Evolutionary conservation across 1,284 basidiomycete species (phyloP).

Genomic region (Lentinus polychrous): DNA sequence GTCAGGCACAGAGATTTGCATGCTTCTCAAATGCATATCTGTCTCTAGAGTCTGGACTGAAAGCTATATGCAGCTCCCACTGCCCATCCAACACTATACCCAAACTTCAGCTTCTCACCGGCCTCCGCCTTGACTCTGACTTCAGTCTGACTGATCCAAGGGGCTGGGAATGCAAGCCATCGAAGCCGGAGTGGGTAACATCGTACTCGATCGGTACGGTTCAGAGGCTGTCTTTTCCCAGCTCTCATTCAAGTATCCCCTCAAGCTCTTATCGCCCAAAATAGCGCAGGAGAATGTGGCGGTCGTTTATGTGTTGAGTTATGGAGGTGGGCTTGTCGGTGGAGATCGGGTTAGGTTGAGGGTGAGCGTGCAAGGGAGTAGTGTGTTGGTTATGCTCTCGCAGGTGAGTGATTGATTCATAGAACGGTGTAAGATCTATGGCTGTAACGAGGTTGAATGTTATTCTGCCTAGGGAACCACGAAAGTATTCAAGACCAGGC

Average conservation of each 20-base stretch:
- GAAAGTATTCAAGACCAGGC: conserved; percentile 82
- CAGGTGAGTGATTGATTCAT: conserved; percentile 50
- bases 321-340: conserved; percentile 90
- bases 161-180: conserved; percentile 25
- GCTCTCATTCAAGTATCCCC: conserved; percentile 79
- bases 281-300: conserved; percentile 44
- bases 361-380: conserved; percentile 52
- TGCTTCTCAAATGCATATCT: no score
- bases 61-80: no score
- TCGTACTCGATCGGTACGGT: conserved; percentile 46
- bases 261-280: conserved; percentile 83
- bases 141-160: no score
- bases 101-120: neutral
- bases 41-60: neutral
- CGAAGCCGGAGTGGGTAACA: conserved; percentile 45
- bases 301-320: conserved; percentile 78
- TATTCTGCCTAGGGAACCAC: conserved; percentile 70
- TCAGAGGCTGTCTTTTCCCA: conserved; percentile 62
- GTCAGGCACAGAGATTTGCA: no score
- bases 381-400: conserved; percentile 66
- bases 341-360: conserved; percentile 73
- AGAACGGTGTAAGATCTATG: neutral
- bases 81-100: no score
- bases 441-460: neutral
- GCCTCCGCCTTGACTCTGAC: neutral